Evolutionary conservation across 2,329 filamentous ascomycete genomes (phyloP).

Genomic region (Stachybotrys echinatus): DNA sequence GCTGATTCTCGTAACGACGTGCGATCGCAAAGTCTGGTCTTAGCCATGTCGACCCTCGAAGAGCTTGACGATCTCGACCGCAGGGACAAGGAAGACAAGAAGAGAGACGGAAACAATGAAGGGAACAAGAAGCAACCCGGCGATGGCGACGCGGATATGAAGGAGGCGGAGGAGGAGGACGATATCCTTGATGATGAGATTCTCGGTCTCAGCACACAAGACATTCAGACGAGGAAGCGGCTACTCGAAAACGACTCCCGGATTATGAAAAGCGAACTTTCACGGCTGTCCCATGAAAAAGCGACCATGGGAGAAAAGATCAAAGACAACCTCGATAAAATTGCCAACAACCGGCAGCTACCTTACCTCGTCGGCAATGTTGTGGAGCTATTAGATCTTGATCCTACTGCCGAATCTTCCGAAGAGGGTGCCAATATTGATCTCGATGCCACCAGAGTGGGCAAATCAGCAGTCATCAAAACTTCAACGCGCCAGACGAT

Average conservation of each 20-base stretch:
- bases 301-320: slow-evolving; percentile 96
- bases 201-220: slow-evolving; percentile 84
- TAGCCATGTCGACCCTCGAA: slow-evolving; percentile 80
- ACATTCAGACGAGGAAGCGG: slow-evolving; percentile 85
- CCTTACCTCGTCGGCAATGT: slow-evolving; percentile 98
- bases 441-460: slow-evolving; percentile 89
- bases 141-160: slow-evolving; percentile 83
- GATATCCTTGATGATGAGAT: slow-evolving; percentile 91
- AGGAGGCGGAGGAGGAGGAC: slow-evolving; percentile 74
- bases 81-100: slow-evolving; percentile 68
- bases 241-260: slow-evolving; percentile 95
- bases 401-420: slow-evolving; percentile 90
- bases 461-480: slow-evolving; percentile 99
- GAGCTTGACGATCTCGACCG: slow-evolving; percentile 87
- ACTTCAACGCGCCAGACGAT: slow-evolving; percentile 98
- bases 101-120: slow-evolving; percentile 27
- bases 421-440: slow-evolving; percentile 99
- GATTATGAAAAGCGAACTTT: slow-evolving; percentile 97
- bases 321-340: slow-evolving; percentile 98
- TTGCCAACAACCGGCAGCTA: slow-evolving; percentile 97
- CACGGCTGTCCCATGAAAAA: slow-evolving; percentile 92
- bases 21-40: neutral
- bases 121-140: slow-evolving; percentile 39
- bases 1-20: no score
- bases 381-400: slow-evolving; percentile 92